Percentiles rank a stretch among this genome's conserved stretches.
These are phyloP conservation scores for Adiantum capillusveneris DNA, from an alignment of 75 land plant genomes.

Conservation along the genomic window DNA sequence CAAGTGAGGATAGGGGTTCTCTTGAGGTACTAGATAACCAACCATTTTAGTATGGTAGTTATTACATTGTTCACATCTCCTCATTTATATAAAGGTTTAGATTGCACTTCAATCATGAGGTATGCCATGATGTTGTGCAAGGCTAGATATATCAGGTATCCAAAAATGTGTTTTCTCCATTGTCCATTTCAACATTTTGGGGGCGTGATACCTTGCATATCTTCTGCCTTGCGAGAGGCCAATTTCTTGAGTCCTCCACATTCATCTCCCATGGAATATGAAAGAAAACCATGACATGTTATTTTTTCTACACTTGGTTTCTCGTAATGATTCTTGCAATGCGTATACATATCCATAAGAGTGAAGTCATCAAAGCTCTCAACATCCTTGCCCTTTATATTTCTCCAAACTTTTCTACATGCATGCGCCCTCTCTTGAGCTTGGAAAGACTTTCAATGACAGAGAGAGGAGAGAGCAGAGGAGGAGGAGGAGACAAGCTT, in stretches of 20 bases:
- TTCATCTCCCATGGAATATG: not conserved
- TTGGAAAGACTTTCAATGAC: no score
- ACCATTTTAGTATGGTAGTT: not conserved
- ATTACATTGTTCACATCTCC: not conserved
- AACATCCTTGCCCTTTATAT: no score
- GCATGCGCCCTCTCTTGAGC: no score
- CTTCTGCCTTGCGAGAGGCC: not conserved
- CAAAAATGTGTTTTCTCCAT: not conserved
- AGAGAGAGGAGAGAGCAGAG: no score
- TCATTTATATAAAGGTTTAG: slow-evolving; percentile 2
- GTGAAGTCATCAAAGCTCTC: no score
- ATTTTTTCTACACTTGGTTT: not conserved
- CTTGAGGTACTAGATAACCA: no score
- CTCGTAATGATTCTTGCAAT: no score
- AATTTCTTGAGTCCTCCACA: not conserved
- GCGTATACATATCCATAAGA: no score
- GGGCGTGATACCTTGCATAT: slow-evolving; percentile 1
- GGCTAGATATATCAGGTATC: not conserved
- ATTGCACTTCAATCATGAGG: not conserved
- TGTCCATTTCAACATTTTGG: not conserved
- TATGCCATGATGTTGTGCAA: slow-evolving; percentile 1
- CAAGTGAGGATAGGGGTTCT: no score
- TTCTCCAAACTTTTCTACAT: no score
- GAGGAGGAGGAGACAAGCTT: no score
- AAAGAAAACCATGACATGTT: not conserved